phyloP scores from a whole-genome alignment of 805 yeast genomes.

The Zygosaccharomyces kombuchaensis region DNA sequence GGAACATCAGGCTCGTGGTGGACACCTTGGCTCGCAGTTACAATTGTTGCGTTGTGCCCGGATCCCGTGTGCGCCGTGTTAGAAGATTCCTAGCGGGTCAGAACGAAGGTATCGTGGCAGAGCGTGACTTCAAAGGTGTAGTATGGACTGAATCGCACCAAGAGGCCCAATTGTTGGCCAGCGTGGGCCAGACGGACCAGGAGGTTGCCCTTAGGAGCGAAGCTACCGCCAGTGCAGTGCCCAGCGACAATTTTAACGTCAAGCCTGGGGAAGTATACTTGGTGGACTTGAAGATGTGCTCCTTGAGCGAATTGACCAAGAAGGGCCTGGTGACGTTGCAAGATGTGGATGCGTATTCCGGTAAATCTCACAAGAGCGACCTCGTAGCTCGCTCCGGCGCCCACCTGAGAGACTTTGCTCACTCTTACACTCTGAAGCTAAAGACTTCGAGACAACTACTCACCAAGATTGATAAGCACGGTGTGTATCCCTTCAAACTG shows the following conservation, averaged over 20 bases:
- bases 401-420: conserved; percentile 82
- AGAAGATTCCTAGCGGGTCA: conserved; percentile 95
- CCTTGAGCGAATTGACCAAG: conserved; percentile 49
- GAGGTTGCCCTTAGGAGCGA: conserved; percentile 35
- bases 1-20: conserved; percentile 65
- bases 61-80: conserved; percentile 85
- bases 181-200: conserved; percentile 4
- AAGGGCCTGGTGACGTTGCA: conserved; percentile 68
- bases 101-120: conserved; percentile 87
- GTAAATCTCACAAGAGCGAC: conserved; percentile 52
- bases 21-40: conserved; percentile 83
- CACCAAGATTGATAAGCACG: conserved; percentile 63
- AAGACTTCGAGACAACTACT: conserved; percentile 69
- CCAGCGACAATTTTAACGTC: conserved; percentile 70
- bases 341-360: conserved; percentile 58
- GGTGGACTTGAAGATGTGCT: conserved; percentile 77
- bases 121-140: conserved; percentile 88
- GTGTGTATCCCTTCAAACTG: conserved; percentile 90
- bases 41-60: conserved; percentile 84
- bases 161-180: conserved; percentile 47
- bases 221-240: conserved; percentile 54
- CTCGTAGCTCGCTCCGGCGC: conserved; percentile 64
- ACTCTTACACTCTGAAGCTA: conserved; percentile 69
- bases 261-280: conserved; percentile 80
- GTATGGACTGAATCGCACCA: conserved; percentile 82